These are phyloP conservation scores for Aureobasidium sp. DNA, from an alignment of 2,329 filamentous ascomycete species.

Conservation along the genomic window DNA sequence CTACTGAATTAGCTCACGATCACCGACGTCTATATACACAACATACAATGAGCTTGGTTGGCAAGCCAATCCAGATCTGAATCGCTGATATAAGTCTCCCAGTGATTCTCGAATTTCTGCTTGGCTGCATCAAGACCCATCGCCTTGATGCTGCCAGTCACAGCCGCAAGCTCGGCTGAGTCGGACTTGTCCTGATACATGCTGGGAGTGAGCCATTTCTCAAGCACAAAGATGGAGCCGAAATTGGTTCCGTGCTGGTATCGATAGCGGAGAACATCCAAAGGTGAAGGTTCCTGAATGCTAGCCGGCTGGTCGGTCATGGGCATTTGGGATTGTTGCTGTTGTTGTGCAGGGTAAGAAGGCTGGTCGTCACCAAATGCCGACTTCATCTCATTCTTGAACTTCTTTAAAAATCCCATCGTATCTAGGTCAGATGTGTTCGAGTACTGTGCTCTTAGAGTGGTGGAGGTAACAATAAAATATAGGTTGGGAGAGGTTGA, in stretches of 20 bases:
- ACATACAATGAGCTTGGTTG: slow-evolving; percentile 42
- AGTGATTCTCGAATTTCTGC: slow-evolving; percentile 48
- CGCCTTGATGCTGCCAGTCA: slow-evolving; percentile 40
- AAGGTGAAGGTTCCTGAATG: slow-evolving; percentile 33
- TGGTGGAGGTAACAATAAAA: background rate
- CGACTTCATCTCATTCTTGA: slow-evolving; percentile 20
- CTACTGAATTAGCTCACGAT: slow-evolving; percentile 17
- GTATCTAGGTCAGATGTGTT: background rate
- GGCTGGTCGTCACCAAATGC: slow-evolving; percentile 12
- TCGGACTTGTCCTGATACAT: slow-evolving; percentile 43
- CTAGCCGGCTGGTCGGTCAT: slow-evolving; percentile 22
- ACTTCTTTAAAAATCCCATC: slow-evolving; percentile 30
- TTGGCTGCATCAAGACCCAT: slow-evolving; percentile 44
- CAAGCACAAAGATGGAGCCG: slow-evolving; percentile 54
- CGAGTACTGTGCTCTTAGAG: background rate
- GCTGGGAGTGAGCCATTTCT: slow-evolving; percentile 49
- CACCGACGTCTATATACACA: background rate
- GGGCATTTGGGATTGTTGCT: slow-evolving; percentile 20
- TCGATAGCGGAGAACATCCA: slow-evolving; percentile 47
- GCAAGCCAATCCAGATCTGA: slow-evolving; percentile 48
- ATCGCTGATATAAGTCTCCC: slow-evolving; percentile 45
- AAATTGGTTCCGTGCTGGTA: slow-evolving; percentile 56
- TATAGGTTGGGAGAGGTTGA: background rate
- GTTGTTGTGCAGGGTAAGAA: slow-evolving; percentile 15
- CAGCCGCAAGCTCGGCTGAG: slow-evolving; percentile 48